A percentile compares a stretch with the other conserved stretches of the same genome.
These are phyloP conservation scores for Penicillium sp. DNA, from an alignment of 2,329 filamentous ascomycete genomes.

Conservation along the genomic window DNA sequence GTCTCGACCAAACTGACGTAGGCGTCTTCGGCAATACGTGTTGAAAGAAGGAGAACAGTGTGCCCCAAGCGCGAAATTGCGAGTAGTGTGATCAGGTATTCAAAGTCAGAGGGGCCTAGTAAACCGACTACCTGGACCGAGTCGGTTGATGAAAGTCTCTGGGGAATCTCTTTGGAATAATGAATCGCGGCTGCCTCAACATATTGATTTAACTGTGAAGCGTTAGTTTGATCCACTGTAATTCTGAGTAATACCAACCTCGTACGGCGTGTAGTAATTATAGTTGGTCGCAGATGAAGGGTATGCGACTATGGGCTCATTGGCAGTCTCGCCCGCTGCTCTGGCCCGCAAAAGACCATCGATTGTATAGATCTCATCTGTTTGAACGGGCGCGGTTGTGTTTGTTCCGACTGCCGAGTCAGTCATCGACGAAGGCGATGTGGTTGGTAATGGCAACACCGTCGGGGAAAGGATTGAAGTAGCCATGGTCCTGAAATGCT, in stretches of 20 bases:
- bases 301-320: not conserved
- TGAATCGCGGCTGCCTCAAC: conserved; percentile 19
- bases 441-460: too few species aligned
- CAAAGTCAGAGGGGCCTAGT: conserved; percentile 24
- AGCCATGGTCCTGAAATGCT: too few species aligned
- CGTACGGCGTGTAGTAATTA: not conserved
- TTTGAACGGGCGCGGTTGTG: too few species aligned
- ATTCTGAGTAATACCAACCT: too few species aligned
- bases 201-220: conserved; percentile 14
- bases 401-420: too few species aligned
- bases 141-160: conserved; percentile 18
- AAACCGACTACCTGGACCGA: conserved; percentile 24
- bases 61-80: conserved; percentile 24
- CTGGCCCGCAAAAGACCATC: too few species aligned
- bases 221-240: too few species aligned
- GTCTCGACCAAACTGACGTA: conserved; percentile 20
- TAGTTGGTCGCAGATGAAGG: not conserved
- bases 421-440: too few species aligned
- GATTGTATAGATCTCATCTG: too few species aligned
- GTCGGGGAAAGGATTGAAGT: too few species aligned
- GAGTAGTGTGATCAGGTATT: conserved; percentile 24
- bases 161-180: conserved; percentile 17
- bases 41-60: conserved; percentile 26
- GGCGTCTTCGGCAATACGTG: conserved; percentile 23
- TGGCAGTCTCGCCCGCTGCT: too few species aligned